Evolutionary conservation across 2,329 filamentous ascomycete species (phyloP).

Genomic region (Microsporum ferrugineum): DNA sequence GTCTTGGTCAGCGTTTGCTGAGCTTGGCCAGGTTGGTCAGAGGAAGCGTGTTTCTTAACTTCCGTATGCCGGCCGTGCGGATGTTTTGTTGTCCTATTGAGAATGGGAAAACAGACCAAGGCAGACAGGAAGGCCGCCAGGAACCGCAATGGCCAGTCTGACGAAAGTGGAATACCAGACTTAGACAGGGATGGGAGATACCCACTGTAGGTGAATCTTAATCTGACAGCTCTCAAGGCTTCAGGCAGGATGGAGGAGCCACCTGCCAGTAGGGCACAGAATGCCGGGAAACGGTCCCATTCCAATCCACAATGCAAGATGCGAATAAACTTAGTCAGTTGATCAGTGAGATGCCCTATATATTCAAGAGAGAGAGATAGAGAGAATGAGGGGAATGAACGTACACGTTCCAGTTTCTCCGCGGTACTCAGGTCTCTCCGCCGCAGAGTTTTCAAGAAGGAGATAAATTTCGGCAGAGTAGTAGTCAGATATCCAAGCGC

Average conservation of each 20-base stretch:
- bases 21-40: not conserved
- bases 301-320: conserved; percentile 32
- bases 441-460: conserved; percentile 27
- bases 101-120: conserved; percentile 38
- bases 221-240: conserved; percentile 12
- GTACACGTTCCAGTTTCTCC: conserved; percentile 29
- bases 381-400: conserved; percentile 10
- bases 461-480: conserved; percentile 36
- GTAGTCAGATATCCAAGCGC: conserved; percentile 39
- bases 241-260: conserved; percentile 39
- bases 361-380: not conserved
- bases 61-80: conserved; percentile 7
- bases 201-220: conserved; percentile 3
- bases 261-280: conserved; percentile 42
- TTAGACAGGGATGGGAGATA: not conserved
- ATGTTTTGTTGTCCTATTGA: conserved; percentile 29
- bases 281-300: conserved; percentile 41
- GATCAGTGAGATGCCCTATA: too few relatives aligned
- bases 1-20: not conserved
- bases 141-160: conserved; percentile 25
- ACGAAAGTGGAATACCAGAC: not conserved
- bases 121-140: conserved; percentile 38
- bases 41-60: not conserved
- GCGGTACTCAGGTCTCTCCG: conserved; percentile 23
- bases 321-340: conserved; percentile 24